phyloP scores from a whole-genome alignment of 441 rosid genomes.

The Viola pubescens region DNA sequence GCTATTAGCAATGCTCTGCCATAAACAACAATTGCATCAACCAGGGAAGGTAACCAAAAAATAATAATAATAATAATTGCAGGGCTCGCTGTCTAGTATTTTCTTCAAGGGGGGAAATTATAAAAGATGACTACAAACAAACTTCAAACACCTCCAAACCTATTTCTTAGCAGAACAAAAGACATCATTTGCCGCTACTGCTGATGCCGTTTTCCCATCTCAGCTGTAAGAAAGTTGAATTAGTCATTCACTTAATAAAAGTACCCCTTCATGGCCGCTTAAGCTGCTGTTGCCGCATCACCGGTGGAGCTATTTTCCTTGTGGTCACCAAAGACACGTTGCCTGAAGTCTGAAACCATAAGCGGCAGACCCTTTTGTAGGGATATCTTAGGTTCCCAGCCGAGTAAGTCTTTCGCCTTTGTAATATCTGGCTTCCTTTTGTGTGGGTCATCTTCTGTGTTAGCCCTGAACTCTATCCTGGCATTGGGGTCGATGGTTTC shows the following conservation, averaged over 20 bases:
- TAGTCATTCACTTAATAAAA: constrained; percentile 18
- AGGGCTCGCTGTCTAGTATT: constrained; percentile 20
- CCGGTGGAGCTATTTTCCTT: constrained; percentile 39
- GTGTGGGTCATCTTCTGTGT: constrained; percentile 97
- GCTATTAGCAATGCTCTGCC: background rate
- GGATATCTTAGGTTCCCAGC: constrained; percentile 88
- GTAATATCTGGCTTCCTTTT: constrained; percentile 93
- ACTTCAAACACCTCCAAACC: constrained; percentile 14
- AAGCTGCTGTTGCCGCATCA: constrained; percentile 25
- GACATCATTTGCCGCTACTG: constrained; percentile 14
- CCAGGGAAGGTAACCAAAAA: no score
- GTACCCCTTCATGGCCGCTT: constrained; percentile 18
- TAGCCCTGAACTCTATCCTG: constrained; percentile 75
- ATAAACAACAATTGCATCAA: background rate
- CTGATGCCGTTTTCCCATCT: constrained; percentile 2
- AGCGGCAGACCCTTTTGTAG: constrained; percentile 80
- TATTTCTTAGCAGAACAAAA: constrained; percentile 10
- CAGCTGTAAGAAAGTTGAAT: background rate
- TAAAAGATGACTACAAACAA: constrained; percentile 13
- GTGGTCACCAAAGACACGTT: constrained; percentile 81
- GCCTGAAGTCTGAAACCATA: constrained; percentile 83
- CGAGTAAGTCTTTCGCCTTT: constrained; percentile 73
- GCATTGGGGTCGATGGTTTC: constrained; percentile 93
- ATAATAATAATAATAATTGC: background rate
- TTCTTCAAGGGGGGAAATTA: constrained; percentile 11